Evolutionary conservation across 2,329 filamentous ascomycete species (phyloP), one percentile per base, ranked within the genome.

Genomic region (Sclerotinia nivalis): DNA sequence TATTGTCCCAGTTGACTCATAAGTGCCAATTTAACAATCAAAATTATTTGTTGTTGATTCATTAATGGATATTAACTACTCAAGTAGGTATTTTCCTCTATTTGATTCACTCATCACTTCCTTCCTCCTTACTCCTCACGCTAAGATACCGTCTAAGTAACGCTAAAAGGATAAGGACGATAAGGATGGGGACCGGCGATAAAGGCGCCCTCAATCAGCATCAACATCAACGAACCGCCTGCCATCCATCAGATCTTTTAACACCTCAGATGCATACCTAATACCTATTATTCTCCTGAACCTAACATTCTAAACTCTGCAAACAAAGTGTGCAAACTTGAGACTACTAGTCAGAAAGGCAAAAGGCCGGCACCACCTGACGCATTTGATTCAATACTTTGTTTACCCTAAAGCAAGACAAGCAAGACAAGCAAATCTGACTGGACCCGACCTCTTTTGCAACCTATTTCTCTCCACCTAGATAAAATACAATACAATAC

Each of bases 151-250:
- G 31, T 28, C 25, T 31, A 56, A 12, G 31, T 13, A 58, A 31
- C 55, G 31, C 55, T 13, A 58, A n/a, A n/a, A 34, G 55, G 34
- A 58, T 58, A 58, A 58, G 55, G 31, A 22, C 55, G 55, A 58
- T 58, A 58, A 56, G 54, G 34, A 12, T 31, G 31, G 31, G 31
- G 5, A 31, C 31, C 31, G 31, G 13, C 55, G 55, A 58, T 40
- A 58, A 58, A 58, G 55, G 28, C 13, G 9, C 12, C 18, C 10
- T 22, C 31, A 3, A 37, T 34, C 31, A 13, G 34, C 54, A 56
- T 56, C 54, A 43, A 43, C 40, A 6, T 56, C 20, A 56, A n/a
- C 13, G 8, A 22, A 37, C 31, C 20, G 31, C 34, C 10, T 56
- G 31, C 4, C 20, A n/a, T 49, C 55, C 55, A n/a, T 40, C 31